Evolutionary conservation across 257 asterid species (phyloP).

Genomic region (Plantago ovata): DNA sequence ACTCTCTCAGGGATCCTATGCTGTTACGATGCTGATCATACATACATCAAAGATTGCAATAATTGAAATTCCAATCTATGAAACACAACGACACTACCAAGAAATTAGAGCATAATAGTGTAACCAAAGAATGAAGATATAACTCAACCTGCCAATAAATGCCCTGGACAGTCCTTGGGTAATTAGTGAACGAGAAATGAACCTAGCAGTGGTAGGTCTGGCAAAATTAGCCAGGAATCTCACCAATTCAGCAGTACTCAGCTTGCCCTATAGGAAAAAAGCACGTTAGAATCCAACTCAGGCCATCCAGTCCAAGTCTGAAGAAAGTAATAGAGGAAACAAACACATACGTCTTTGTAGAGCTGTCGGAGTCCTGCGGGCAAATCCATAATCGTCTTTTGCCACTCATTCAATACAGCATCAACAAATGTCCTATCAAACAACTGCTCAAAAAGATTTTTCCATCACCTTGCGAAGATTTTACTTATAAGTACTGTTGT

Average conservation of each 20-base stretch:
- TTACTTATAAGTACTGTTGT: no score
- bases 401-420: conserved; percentile 97
- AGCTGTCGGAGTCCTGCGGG: conserved; percentile 99
- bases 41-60: conserved; percentile 8
- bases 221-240: conserved; percentile 78
- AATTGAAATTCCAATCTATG: not conserved
- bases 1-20: not conserved
- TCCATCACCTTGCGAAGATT: no score
- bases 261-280: conserved; percentile 70
- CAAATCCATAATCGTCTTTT: conserved; percentile 92
- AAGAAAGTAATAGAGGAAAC: not conserved
- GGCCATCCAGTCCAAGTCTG: conserved; percentile 9
- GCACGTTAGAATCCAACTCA: conserved; percentile 25
- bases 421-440: conserved; percentile 91
- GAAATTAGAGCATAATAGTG: not conserved
- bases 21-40: not conserved
- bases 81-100: conserved; percentile 4
- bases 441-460: conserved; percentile 46
- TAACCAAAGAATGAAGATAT: not conserved
- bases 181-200: conserved; percentile 79
- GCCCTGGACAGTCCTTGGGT: conserved; percentile 87
- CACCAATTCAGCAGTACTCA: conserved; percentile 94
- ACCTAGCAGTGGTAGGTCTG: conserved; percentile 86
- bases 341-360: conserved; percentile 84
- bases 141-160: conserved; percentile 80